phyloP scores from a whole-genome alignment of 2,329 filamentous ascomycete genomes.

The Sclerotinia nivalis region DNA sequence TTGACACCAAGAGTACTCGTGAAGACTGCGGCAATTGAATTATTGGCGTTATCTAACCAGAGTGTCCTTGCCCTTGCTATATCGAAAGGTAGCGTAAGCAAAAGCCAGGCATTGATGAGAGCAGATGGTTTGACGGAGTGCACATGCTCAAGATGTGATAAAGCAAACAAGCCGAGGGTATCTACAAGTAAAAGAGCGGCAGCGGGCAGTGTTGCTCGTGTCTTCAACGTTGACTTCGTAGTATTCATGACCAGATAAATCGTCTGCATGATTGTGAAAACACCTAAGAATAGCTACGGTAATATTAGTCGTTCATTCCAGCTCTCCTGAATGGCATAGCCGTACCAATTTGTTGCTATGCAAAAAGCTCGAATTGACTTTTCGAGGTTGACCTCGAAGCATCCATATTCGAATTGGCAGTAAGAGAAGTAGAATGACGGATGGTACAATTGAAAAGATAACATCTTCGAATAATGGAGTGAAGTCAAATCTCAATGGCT shows the following conservation, averaged over 20 bases:
- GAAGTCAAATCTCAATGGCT: constrained; percentile 35
- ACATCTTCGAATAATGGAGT: constrained; percentile 34
- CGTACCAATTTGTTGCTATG: constrained; percentile 34
- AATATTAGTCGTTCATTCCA: neutral
- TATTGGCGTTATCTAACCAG: constrained; percentile 35
- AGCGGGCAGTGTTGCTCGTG: constrained; percentile 29
- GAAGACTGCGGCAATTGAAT: constrained; percentile 42
- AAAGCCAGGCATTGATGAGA: constrained; percentile 34
- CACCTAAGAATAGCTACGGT: constrained; percentile 38
- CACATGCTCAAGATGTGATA: constrained; percentile 36
- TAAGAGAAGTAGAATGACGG: constrained; percentile 28
- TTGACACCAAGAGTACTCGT: constrained; percentile 44
- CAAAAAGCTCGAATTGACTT: constrained; percentile 31
- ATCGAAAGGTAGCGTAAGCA: constrained; percentile 37
- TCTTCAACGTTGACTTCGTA: constrained; percentile 23
- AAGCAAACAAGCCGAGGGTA: constrained; percentile 29
- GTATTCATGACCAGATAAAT: constrained; percentile 27
- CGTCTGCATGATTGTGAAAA: constrained; percentile 31
- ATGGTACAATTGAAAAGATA: constrained; percentile 33
- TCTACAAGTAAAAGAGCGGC: constrained; percentile 29
- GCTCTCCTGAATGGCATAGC: neutral
- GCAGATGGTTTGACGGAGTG: constrained; percentile 34
- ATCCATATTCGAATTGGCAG: constrained; percentile 29
- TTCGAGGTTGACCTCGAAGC: constrained; percentile 29
- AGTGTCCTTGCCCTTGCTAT: constrained; percentile 32